Evolutionary conservation across 169 alveolate species (phyloP).

Genomic region (Eimeria falciformis): DNA sequence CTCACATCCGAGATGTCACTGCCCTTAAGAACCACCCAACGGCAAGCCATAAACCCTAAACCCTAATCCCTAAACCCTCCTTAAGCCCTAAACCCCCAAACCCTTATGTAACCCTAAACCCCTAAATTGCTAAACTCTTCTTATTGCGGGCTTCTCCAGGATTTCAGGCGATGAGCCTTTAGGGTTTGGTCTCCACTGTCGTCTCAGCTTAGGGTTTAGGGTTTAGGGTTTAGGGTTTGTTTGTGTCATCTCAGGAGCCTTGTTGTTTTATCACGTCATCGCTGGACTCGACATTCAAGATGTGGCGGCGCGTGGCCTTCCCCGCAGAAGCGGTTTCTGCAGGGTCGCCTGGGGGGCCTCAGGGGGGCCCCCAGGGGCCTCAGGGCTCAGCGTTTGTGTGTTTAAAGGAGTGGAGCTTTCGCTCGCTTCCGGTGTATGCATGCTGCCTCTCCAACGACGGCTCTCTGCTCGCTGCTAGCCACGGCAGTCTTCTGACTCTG

Average conservation of each 20-base stretch:
- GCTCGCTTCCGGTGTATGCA: slow-evolving; percentile 7
- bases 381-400: not conserved
- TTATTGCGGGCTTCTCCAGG: not conserved
- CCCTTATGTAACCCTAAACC: too few relatives aligned
- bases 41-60: slow-evolving; percentile 15
- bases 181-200: too few relatives aligned
- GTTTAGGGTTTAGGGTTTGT: slow-evolving; percentile 1
- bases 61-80: not conserved
- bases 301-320: slow-evolving; percentile 42
- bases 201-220: not conserved
- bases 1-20: slow-evolving; percentile 43
- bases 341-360: not conserved
- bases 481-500: slow-evolving; percentile 39
- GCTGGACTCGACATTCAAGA: slow-evolving; percentile 47
- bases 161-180: not conserved
- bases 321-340: not conserved
- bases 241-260: slow-evolving; percentile 51
- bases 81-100: not conserved
- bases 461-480: slow-evolving; percentile 51
- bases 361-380: not conserved
- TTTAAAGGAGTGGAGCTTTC: slow-evolving; percentile 4
- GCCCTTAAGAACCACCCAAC: slow-evolving; percentile 45
- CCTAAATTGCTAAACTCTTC: not conserved
- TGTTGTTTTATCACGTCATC: slow-evolving; percentile 47
- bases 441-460: slow-evolving; percentile 43